These are phyloP conservation scores for Penicillium nordicum DNA, from an alignment of 2,329 filamentous ascomycete genomes.

Conservation along the genomic window DNA sequence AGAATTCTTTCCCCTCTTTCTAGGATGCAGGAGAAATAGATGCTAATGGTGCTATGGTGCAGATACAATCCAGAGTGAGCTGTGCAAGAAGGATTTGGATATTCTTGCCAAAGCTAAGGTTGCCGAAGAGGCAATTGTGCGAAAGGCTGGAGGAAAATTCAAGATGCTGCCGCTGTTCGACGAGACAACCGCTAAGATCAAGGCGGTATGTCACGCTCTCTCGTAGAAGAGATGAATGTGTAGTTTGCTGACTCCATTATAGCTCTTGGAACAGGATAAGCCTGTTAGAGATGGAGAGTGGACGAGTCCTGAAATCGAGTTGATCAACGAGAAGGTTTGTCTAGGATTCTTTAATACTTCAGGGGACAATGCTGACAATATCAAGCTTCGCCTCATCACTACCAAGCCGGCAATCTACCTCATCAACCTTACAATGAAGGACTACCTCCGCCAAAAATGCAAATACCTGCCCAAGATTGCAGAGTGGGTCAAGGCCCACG, in stretches of 20 bases:
- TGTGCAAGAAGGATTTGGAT: slow-evolving; percentile 8
- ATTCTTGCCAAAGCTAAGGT: slow-evolving; percentile 2
- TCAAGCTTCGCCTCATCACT: slow-evolving; percentile 3
- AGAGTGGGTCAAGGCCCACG: slow-evolving; percentile 5
- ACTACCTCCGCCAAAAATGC: slow-evolving; percentile 6
- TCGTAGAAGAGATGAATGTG: neutral
- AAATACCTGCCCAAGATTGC: slow-evolving; percentile 6
- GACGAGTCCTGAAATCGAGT: slow-evolving; percentile 4
- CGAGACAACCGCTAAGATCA: slow-evolving; percentile 6
- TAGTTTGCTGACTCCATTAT: neutral
- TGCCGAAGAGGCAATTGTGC: slow-evolving; percentile 4
- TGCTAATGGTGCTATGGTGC: neutral
- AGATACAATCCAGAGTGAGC: slow-evolving; percentile 8
- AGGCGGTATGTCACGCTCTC: neutral
- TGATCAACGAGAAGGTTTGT: slow-evolving; percentile 7
- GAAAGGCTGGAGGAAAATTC: slow-evolving; percentile 5
- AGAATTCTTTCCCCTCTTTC: too few relatives aligned
- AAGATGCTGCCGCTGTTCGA: slow-evolving; percentile 9
- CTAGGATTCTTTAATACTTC: too few relatives aligned
- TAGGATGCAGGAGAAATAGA: neutral
- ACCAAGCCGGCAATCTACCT: slow-evolving; percentile 7
- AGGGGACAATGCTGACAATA: neutral
- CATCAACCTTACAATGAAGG: slow-evolving; percentile 7
- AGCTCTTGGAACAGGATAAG: slow-evolving; percentile 5
- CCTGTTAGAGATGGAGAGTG: slow-evolving; percentile 6